phyloP scores from a whole-genome alignment of 495 filamentous ascomycete genomes.

The Sabuloglossum arenarium region DNA sequence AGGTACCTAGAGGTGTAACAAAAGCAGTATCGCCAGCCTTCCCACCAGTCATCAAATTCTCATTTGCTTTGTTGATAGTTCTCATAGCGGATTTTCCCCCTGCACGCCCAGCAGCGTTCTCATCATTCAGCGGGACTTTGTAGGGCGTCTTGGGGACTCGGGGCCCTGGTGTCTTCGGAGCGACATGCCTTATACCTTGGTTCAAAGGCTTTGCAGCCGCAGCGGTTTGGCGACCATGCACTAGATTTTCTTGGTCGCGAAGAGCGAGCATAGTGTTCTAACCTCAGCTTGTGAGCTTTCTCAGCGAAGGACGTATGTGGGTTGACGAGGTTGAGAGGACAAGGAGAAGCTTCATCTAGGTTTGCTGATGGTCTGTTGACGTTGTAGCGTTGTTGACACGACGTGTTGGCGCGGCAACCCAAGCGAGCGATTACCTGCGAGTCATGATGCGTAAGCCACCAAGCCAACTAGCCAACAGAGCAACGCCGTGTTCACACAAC shows the following conservation, averaged over 20 bases:
- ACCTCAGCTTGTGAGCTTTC: background rate
- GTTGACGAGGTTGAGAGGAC: background rate
- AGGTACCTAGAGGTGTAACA: slow-evolving; percentile 64
- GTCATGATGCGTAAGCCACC: background rate
- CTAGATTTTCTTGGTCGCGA: slow-evolving; percentile 79
- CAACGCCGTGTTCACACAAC: background rate
- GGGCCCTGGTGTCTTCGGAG: slow-evolving; percentile 60
- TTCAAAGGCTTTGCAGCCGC: slow-evolving; percentile 66
- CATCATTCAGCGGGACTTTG: slow-evolving; percentile 67
- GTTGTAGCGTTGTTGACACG: background rate
- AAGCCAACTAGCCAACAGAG: background rate
- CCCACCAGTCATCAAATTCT: slow-evolving; percentile 35
- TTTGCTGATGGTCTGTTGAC: background rate
- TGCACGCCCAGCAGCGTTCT: slow-evolving; percentile 34
- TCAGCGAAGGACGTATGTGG: background rate
- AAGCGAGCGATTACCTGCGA: background rate
- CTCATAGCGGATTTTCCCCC: slow-evolving; percentile 42
- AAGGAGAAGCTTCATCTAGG: background rate
- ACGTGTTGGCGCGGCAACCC: background rate
- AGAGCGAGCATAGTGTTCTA: slow-evolving; percentile 47
- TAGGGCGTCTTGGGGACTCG: slow-evolving; percentile 67
- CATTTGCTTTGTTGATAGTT: slow-evolving; percentile 39
- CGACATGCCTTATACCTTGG: slow-evolving; percentile 35
- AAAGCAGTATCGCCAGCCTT: slow-evolving; percentile 46
- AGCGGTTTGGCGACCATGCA: slow-evolving; percentile 50